A percentile compares a stretch with the other conserved stretches of the same genome.
Conservation (phyloP, 75 land plant species). For the Selaginella tamariscina region DNA sequence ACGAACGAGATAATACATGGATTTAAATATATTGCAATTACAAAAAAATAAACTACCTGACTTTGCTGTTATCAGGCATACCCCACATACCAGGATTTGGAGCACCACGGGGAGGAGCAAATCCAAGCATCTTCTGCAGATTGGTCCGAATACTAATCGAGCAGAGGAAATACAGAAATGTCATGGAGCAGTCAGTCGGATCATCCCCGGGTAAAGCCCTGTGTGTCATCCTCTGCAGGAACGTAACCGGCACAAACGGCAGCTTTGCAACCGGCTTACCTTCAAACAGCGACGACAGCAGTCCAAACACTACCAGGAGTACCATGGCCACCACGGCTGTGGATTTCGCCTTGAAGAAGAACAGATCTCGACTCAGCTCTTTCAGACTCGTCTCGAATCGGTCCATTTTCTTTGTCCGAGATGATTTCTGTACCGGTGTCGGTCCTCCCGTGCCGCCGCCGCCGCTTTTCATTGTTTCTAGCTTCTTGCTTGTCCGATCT, state of each 20-base stretch:
- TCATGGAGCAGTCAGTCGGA: constrained; percentile 82
- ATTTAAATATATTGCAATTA: too few species aligned
- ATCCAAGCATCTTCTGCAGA: constrained; percentile 76
- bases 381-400: constrained; percentile 74
- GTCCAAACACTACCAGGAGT: constrained; percentile 64
- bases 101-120: constrained; percentile 66
- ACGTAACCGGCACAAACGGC: constrained; percentile 50
- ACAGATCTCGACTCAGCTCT: constrained; percentile 62
- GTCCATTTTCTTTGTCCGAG: constrained; percentile 67
- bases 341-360: constrained; percentile 79
- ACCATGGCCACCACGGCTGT: constrained; percentile 78
- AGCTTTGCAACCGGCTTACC: constrained; percentile 72
- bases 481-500: constrained; percentile 60
- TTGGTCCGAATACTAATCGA: constrained; percentile 78
- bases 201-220: constrained; percentile 61
- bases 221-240: constrained; percentile 79
- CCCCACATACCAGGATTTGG: background rate
- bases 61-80: too few species aligned
- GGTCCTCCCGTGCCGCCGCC: constrained; percentile 1
- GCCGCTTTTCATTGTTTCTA: constrained; percentile 59
- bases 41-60: too few species aligned
- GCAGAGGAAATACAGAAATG: constrained; percentile 67
- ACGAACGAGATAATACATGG: too few species aligned
- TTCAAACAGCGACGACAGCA: constrained; percentile 68
- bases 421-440: constrained; percentile 21